Base-by-base conservation (phyloP, 371 early-diverging fungal genomes). In the Scutellospora calospora region DNA sequence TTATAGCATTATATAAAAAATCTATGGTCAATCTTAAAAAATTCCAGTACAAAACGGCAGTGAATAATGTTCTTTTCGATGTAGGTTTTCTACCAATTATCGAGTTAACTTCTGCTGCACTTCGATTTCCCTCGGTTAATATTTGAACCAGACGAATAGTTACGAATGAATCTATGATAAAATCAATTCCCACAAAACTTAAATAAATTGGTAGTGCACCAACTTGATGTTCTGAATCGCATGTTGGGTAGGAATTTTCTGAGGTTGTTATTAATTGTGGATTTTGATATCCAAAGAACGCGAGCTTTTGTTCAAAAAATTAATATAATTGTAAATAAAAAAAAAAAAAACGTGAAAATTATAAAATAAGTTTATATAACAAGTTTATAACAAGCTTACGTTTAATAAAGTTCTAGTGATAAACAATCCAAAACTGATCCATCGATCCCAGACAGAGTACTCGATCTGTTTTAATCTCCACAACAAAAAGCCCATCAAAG, bases 1-100 rank as follows among this genome's bases (percentile, higher is more conserved):
- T 25, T 54, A 76, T 63, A 0, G 25, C 38, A 57, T 79, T 51
- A 35, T 69, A 69, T 16, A 65, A 51, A n/a, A 79, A 68, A 16
- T 62, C 54, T 18, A 69, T 38, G 33, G 51, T 18, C 27, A 79
- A 35, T 14, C 79, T 35, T 38, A 79, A 31, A 35, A 79, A 79
- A 68, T 79, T 79, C 79, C 79, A 79, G 25, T 79, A 79, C 54
- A 79, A 45, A 11, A 79, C 69, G 16, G 79, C 79, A 12, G 79
- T 79, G 25, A 79, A 79, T 55, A 79, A 69, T n/a, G 33, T 79
- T 12, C 72, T 45, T 25, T 45, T 52, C 22, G 76, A 12, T n/a
- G 57, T 12, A 27, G 20, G 9, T 2, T 9, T 5, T 12, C 38
- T 16, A 14, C 66, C 29, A 14, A 55, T 79, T 41, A 52, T 69